phyloP scores from a whole-genome alignment of 2,329 filamentous ascomycete species.

The Ceratocystis ficicola region DNA sequence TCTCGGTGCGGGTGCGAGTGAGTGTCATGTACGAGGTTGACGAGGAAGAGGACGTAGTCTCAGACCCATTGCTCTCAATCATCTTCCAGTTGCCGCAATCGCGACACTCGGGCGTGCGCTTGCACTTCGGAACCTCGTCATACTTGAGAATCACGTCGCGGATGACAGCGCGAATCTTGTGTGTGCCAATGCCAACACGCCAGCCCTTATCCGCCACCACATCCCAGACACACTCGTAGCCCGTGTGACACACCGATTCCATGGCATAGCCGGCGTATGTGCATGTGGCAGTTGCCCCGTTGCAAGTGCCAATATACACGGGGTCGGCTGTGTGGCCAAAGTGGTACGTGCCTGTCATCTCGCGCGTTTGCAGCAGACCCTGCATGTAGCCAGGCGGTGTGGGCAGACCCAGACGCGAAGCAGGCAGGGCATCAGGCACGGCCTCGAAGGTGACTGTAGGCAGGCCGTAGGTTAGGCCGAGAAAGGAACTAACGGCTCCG shows the following conservation, averaged over 20 bases:
- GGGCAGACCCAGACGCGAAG: slow-evolving; percentile 71
- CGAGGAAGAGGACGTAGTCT: slow-evolving; percentile 51
- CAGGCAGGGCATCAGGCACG: slow-evolving; percentile 79
- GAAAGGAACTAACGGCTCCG: slow-evolving; percentile 73
- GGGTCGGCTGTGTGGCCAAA: slow-evolving; percentile 95
- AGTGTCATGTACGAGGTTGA: slow-evolving; percentile 35
- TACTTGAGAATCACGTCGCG: slow-evolving; percentile 76
- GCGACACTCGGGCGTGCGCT: slow-evolving; percentile 63
- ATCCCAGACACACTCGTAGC: slow-evolving; percentile 79
- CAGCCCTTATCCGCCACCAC: slow-evolving; percentile 85
- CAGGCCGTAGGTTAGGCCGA: slow-evolving; percentile 81
- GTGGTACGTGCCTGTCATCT: slow-evolving; percentile 69
- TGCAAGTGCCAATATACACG: slow-evolving; percentile 86
- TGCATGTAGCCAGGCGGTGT: slow-evolving; percentile 68
- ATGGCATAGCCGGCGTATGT: slow-evolving; percentile 87
- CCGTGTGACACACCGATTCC: slow-evolving; percentile 85
- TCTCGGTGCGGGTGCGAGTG: slow-evolving; percentile 68
- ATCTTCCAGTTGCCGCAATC: slow-evolving; percentile 94
- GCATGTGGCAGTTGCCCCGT: slow-evolving; percentile 76
- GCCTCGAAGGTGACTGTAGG: slow-evolving; percentile 90
- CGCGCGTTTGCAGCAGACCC: slow-evolving; percentile 54
- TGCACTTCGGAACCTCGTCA: slow-evolving; percentile 65
- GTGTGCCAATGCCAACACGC: slow-evolving; percentile 80
- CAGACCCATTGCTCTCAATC: slow-evolving; percentile 81
- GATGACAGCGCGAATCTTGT: slow-evolving; percentile 82